Evolutionary conservation across 192 early-diverging fungal species (phyloP).

Genomic region (Coemansia sp.): DNA sequence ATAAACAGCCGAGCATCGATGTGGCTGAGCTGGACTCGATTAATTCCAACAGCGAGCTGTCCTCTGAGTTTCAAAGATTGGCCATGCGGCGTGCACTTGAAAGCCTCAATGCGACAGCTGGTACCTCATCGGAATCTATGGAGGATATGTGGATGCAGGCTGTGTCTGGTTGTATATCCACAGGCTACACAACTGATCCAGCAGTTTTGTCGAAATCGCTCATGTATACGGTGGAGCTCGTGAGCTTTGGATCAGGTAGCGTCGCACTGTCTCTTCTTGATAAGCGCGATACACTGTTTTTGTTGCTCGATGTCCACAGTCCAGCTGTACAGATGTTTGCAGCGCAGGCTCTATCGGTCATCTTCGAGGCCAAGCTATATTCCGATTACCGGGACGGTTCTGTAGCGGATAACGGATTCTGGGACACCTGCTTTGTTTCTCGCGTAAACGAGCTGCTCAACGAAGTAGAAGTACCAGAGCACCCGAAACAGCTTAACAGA

Average conservation of each 20-base stretch:
- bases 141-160: constrained; percentile 19
- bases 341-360: constrained; percentile 24
- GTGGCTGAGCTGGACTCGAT: constrained; percentile 25
- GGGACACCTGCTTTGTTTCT: constrained; percentile 16
- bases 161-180: constrained; percentile 5
- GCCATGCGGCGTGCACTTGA: constrained; percentile 27
- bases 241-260: constrained; percentile 23
- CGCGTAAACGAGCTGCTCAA: constrained; percentile 16
- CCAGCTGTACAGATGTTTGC: constrained; percentile 22
- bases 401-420: constrained; percentile 6
- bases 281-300: constrained; percentile 14
- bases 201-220: constrained; percentile 22
- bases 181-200: constrained; percentile 1
- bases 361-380: constrained; percentile 25
- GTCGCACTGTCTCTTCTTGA: constrained; percentile 23
- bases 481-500: constrained; percentile 54
- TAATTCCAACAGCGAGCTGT: constrained; percentile 22
- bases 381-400: background rate
- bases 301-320: constrained; percentile 14
- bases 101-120: background rate
- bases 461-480: constrained; percentile 4
- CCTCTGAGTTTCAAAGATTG: constrained; percentile 17
- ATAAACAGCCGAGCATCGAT: background rate
- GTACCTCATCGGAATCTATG: background rate
- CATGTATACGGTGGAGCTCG: constrained; percentile 29